Evolutionary conservation across 139 green algal species (phyloP).

Genomic region (Chlamydomonas incerta): DNA sequence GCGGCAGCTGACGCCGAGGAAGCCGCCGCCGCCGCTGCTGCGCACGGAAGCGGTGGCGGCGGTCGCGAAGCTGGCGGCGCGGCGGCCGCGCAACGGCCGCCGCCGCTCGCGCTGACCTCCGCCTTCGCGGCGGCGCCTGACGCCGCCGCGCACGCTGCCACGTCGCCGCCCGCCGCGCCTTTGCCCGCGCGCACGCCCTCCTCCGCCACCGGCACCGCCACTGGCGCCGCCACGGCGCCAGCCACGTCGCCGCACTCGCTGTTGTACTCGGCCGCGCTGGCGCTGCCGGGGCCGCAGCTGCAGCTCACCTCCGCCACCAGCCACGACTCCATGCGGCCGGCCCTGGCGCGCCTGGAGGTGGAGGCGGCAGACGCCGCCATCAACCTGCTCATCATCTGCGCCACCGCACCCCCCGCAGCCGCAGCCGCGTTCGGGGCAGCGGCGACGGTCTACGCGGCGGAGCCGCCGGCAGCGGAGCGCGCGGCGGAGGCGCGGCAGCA

Average conservation of each 20-base stretch:
- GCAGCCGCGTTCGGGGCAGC: too few relatives aligned
- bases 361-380: constrained; percentile 23
- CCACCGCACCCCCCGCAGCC: neutral
- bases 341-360: constrained; percentile 17
- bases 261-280: neutral
- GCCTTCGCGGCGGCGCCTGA: constrained; percentile 55
- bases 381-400: neutral
- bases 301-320: constrained; percentile 31
- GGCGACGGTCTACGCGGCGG: too few relatives aligned
- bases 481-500: neutral
- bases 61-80: too few relatives aligned
- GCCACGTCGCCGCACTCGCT: neutral
- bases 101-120: constrained; percentile 42
- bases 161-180: neutral
- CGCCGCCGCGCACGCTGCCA: constrained; percentile 5
- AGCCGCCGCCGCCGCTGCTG: neutral
- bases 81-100: too few relatives aligned
- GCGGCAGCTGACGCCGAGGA: neutral
- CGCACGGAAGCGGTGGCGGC: too few relatives aligned
- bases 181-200: neutral
- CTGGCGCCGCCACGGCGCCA: neutral
- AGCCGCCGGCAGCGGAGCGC: neutral
- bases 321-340: constrained; percentile 32
- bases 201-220: neutral
- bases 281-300: neutral